Base-by-base conservation (phyloP, 345 rosid genomes). In the Eucalyptus coolabah region DNA sequence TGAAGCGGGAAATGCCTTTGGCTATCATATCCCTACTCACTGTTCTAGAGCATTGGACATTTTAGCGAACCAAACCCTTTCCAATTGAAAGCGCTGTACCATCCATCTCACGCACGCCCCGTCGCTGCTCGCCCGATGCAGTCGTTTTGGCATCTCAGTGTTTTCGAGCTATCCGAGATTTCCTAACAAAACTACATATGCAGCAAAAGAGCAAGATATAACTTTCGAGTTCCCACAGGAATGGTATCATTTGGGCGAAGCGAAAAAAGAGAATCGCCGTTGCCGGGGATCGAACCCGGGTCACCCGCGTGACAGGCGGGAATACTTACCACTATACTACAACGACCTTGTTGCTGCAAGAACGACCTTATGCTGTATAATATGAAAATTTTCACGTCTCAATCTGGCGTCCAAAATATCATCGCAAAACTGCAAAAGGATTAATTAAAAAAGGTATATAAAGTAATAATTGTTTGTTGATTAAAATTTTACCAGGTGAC, bases 261-360 rank as follows among this genome's bases (percentile, higher is more conserved):
- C 85, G 40, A 77, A 12, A 10, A 37, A 77, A 6, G 7, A 6
- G 49, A 28, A 54, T 3, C 98, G 95, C 97, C 97, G 95, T 93
- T 95, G 97, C 98, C 96, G 97, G 98, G 95, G 96, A 95, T 96
- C 98, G 98, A 97, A 95, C 98, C 95, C 97, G 96, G 97, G 97
- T 95, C 97, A 89, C 95, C 96, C 97, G 96, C 94, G 98, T 97
- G 98, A 97, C 96, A 95, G 98, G 96, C 97, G 94, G 95, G 94
- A 94, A 97, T 97, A 96, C 98, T 96, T 2, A 96, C 98, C 99
- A 97, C 98, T 93, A 95, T 95, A 96, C 96, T 95, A 97, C 98
- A 96, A 96, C 97, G 94, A 95, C 97, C 1, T 67, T 24, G 2
- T 16, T 16, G 21, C 0, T 8, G 10, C 1, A 15, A 0, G 11